Percentiles rank a stretch among this genome's conserved stretches.
phyloP scores from a whole-genome alignment of 768 basidiomycete species.

The Guyanaporus albipodus region DNA sequence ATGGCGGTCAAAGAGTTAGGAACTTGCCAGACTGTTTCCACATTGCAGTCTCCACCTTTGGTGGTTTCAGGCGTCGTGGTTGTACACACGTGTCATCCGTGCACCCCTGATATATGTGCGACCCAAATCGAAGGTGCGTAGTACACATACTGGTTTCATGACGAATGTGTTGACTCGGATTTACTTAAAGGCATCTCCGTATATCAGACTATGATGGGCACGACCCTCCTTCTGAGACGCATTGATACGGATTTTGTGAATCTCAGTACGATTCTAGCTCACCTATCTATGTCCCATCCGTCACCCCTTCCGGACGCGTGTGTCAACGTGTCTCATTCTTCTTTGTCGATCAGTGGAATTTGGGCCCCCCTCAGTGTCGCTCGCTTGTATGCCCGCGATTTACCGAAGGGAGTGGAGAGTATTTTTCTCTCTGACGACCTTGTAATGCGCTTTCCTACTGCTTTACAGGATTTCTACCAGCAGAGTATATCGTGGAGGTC shows the following conservation, averaged over 20 bases:
- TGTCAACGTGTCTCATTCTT: slow-evolving; percentile 49
- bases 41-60: slow-evolving; percentile 2
- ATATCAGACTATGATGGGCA: slow-evolving; percentile 62
- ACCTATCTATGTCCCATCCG: slow-evolving; percentile 31
- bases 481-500: slow-evolving; percentile 44
- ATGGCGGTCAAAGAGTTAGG: slow-evolving; percentile 5
- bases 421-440: slow-evolving; percentile 62
- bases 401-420: slow-evolving; percentile 37
- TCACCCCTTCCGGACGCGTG: slow-evolving; percentile 43
- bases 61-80: slow-evolving; percentile 39
- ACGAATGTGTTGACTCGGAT: slow-evolving; percentile 7
- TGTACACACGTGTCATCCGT: slow-evolving; percentile 62
- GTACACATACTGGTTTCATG: neutral
- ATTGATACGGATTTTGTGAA: slow-evolving; percentile 81
- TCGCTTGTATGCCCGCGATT: slow-evolving; percentile 37
- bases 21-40: slow-evolving; percentile 3
- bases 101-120: slow-evolving; percentile 58
- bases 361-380: slow-evolving; percentile 67
- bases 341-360: slow-evolving; percentile 51
- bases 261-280: slow-evolving; percentile 46
- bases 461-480: slow-evolving; percentile 55
- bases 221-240: slow-evolving; percentile 57
- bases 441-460: slow-evolving; percentile 58
- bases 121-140: slow-evolving; percentile 66
- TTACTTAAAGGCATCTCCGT: slow-evolving; percentile 60